Percentiles rank a stretch among this genome's conserved stretches.
Evolutionary conservation across 202 grass and related monocot species (phyloP).

Genomic region (Hordeum pubiflorum): DNA sequence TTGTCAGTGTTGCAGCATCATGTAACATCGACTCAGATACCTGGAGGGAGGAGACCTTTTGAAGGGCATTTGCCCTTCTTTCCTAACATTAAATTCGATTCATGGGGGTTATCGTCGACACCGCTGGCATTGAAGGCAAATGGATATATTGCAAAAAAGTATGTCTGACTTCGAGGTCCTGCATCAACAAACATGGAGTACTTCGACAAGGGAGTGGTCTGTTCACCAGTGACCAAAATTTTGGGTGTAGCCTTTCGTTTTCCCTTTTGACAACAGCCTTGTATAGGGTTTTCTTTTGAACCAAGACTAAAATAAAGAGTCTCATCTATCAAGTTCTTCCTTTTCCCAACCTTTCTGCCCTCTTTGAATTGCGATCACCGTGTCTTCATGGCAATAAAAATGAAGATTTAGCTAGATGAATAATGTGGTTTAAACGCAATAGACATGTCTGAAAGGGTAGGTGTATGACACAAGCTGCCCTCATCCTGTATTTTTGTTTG

Average conservation of each 20-base stretch:
- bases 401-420: background rate
- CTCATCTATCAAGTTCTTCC: background rate
- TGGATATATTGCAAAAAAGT: background rate
- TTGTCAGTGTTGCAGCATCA: constrained; percentile 26
- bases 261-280: background rate
- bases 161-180: background rate
- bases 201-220: background rate
- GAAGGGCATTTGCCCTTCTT: constrained; percentile 30
- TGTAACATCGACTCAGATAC: constrained; percentile 19
- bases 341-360: background rate
- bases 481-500: constrained; percentile 18
- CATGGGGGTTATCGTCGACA: constrained; percentile 6
- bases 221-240: background rate
- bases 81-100: constrained; percentile 37
- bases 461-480: background rate
- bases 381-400: background rate
- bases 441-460: background rate
- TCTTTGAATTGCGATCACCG: background rate
- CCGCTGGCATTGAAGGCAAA: background rate
- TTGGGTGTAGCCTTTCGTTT: constrained; percentile 15
- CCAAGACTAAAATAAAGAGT: background rate
- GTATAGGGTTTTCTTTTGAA: constrained; percentile 26
- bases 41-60: constrained; percentile 9
- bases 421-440: background rate
- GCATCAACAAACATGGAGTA: constrained; percentile 5